A percentile compares a stretch with the other conserved stretches of the same genome.
Evolutionary conservation across 1,139 yeast genomes (phyloP).

Genomic region (Magnusiomyces paraingens): DNA sequence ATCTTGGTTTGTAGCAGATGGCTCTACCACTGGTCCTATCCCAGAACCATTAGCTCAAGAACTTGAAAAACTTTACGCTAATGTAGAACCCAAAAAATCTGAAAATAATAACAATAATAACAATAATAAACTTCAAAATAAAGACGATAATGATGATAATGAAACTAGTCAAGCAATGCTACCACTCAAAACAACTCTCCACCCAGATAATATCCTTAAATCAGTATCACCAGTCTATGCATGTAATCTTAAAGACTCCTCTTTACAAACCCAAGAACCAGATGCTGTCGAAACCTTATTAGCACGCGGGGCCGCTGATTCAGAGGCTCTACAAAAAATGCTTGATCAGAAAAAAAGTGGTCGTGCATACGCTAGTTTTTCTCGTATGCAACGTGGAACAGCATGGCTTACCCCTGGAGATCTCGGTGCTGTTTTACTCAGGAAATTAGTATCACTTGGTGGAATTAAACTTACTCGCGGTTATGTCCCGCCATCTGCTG

Average conservation of each 20-base stretch:
- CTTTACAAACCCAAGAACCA: too few species aligned
- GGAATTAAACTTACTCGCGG: constrained; percentile 26
- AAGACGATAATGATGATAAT: background rate
- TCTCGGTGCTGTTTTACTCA: constrained; percentile 7
- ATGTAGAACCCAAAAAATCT: constrained; percentile 13
- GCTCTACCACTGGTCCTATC: constrained; percentile 46
- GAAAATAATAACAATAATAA: background rate
- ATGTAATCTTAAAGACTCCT: too few species aligned
- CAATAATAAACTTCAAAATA: background rate
- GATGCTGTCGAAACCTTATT: too few species aligned
- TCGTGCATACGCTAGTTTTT: background rate
- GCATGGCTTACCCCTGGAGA: constrained; percentile 16
- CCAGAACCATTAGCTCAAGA: constrained; percentile 45
- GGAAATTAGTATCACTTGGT: constrained; percentile 15
- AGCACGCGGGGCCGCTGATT: too few species aligned
- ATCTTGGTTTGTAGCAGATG: constrained; percentile 65
- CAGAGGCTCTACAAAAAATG: background rate
- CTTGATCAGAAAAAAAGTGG: background rate
- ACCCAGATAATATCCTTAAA: background rate
- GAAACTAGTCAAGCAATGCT: background rate
- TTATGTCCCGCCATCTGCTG: constrained; percentile 13
- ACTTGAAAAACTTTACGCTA: constrained; percentile 52
- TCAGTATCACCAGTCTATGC: background rate
- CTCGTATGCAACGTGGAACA: background rate
- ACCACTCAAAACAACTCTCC: background rate